Evolutionary conservation across 2,329 filamentous ascomycete species (phyloP).

Genomic region (Capronia americana): DNA sequence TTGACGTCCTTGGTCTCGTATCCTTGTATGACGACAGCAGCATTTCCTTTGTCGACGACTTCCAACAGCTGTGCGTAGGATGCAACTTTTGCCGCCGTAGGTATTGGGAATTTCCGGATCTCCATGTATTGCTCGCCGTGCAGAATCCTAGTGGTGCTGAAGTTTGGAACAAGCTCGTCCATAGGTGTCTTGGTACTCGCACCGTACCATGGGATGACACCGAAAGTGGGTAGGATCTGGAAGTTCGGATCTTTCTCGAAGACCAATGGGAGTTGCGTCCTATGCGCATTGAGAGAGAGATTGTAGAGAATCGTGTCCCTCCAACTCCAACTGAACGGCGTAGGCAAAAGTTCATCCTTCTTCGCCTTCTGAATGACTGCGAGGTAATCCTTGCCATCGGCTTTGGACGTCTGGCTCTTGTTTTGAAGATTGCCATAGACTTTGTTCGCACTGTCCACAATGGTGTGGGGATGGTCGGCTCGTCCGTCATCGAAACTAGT

Average conservation of each 20-base stretch:
- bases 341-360: slow-evolving; percentile 68
- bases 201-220: slow-evolving; percentile 90
- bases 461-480: neutral
- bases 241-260: slow-evolving; percentile 92
- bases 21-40: slow-evolving; percentile 79
- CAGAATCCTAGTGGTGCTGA: slow-evolving; percentile 95
- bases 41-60: slow-evolving; percentile 92
- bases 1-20: slow-evolving; percentile 82
- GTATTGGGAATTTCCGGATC: slow-evolving; percentile 86
- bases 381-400: too few relatives aligned
- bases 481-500: too few relatives aligned
- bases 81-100: slow-evolving; percentile 65
- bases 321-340: slow-evolving; percentile 76
- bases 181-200: slow-evolving; percentile 79
- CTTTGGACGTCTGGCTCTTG: too few relatives aligned
- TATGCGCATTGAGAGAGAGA: slow-evolving; percentile 89
- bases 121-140: slow-evolving; percentile 98
- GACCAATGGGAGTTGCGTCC: slow-evolving; percentile 81
- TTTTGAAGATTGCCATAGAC: slow-evolving; percentile 61
- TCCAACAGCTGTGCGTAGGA: slow-evolving; percentile 73
- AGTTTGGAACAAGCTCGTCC: slow-evolving; percentile 87
- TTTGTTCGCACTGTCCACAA: slow-evolving; percentile 57
- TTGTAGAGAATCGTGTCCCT: slow-evolving; percentile 94
- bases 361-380: slow-evolving; percentile 51
- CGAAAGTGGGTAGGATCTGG: slow-evolving; percentile 84